Evolutionary conservation across 805 yeast species (phyloP), one percentile per base, ranked within the genome.

Genomic region (Candida schatavii): DNA sequence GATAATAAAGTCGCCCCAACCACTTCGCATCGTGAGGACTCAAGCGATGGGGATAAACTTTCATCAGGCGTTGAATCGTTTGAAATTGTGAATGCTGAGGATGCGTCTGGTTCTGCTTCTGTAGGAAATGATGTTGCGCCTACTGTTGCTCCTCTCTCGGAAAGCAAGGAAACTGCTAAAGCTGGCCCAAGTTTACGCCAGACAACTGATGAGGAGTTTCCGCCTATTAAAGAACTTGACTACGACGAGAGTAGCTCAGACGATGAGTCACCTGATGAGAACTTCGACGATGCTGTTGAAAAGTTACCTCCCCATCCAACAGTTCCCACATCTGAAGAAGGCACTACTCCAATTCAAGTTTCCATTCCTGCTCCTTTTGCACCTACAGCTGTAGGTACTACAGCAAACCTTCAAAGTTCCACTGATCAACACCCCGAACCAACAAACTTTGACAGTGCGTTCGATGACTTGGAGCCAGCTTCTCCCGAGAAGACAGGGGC

Each of bases 201-300:
- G 23, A 29, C 19, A 11, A 52, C 42, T 18, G 69, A 62, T 37
- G 73, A 70, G 11, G 86, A 81, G 48, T 81, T 81, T 50, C 85
- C 86, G 9, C 83, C 87, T 22, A 77, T 81, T 34, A 61, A 69
- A 47, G 83, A 82, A 48, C 56, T 79, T 25, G 75, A 78, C 19
- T 64, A 71, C 32, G 77, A 72, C 35, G 84, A 78, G 46, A 73
- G 77, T 44, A 71, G 79, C 3, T 67, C 54, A 9, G 59, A 62
- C 3, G 66, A 62, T 33, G 70, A 64, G 15, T 52, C 59, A 13
- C 65, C 61, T 18, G 70, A 66, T 18, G 64, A 67, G 37, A 47
- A 50, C 40, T 56, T 61, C 43, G 71, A 65, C 40, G 69, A 64
- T 46, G 73, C 72, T 3, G 62, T 58, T 6, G 68, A 62, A 15